Evolutionary conservation across 305 asterid genomes (phyloP), one percentile per base, ranked within the genome.

Genomic region (Andrographis paniculata): DNA sequence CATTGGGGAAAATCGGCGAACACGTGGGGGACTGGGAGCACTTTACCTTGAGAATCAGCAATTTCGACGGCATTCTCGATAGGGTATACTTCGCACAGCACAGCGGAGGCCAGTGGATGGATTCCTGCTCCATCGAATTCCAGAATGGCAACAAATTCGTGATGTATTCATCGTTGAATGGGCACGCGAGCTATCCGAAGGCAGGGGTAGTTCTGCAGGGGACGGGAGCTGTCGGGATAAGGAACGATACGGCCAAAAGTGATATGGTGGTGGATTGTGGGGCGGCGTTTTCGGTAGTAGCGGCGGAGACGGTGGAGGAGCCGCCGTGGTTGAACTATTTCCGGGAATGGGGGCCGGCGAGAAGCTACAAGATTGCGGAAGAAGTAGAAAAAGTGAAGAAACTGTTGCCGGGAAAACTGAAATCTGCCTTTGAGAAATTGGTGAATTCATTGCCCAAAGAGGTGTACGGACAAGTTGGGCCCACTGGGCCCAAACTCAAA

Each of bases 11-110:
- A 19, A 76, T 85, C n/a, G 97, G 97, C n/a, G 76, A 78, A 44
- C 98, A 89, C 41, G 72, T 85, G 28, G 98, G 95, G 42, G 98
- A 89, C 30, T 89, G 98, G 98, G 98, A 89, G 52, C 98, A 89
- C 20, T 28, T 89, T 44, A 89, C 98, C 1, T 64, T 88, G 9
- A 59, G 97, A 36, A 72, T 88, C 61, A 88, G 91, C 76, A 88
- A 88, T 21, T 82, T 88, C 31, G 74, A 79, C 45, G 97, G 97
- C 20, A 36, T 69, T 8, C 60, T 88, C 4, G 20, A 70, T 67
- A 67, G 22, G 24, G 87, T 71, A 14, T 88, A 69, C 57, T 71
- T 77, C 50, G 75, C 84, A 2, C 59, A 73, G 53, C 97, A 88
- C 55, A 72, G 80, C 42, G 69, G 62, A 11, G 95, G 97, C 38